A percentile compares a stretch with the other conserved stretches of the same genome.
These are phyloP conservation scores for Debaryomyces hansenii DNA, from an alignment of 805 yeast species.

Conservation along the genomic window DNA sequence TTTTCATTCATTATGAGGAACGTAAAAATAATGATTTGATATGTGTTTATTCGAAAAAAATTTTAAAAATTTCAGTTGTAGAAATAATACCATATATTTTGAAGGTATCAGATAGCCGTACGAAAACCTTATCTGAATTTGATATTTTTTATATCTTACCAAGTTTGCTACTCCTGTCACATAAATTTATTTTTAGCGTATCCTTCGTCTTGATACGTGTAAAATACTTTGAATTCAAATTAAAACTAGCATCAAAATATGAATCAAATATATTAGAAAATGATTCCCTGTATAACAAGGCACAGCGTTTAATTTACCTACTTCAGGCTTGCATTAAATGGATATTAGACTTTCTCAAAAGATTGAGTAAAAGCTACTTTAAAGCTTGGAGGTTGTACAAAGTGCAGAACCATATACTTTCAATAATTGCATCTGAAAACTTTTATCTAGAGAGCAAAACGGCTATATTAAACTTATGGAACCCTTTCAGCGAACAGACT, in stretches of 20 bases:
- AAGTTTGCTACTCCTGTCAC: neutral
- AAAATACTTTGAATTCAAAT: neutral
- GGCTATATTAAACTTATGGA: neutral
- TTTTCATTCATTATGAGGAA: conserved; percentile 41
- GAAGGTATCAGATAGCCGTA: neutral
- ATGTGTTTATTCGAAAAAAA: conserved; percentile 30
- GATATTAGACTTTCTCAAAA: neutral
- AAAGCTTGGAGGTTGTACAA: neutral
- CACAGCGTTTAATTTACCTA: neutral
- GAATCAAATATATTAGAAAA: neutral
- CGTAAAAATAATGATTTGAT: conserved; percentile 25
- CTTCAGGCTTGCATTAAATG: neutral
- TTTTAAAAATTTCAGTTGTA: conserved; percentile 4
- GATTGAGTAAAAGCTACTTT: neutral
- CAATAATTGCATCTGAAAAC: neutral
- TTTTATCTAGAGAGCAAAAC: neutral
- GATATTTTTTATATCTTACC: neutral
- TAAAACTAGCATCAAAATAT: neutral
- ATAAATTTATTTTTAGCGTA: neutral
- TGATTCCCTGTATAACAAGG: neutral
- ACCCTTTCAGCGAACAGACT: neutral
- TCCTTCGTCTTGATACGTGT: neutral
- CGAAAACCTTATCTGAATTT: neutral
- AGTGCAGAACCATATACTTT: neutral
- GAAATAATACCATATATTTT: neutral